phyloP scores from a whole-genome alignment of 2,329 filamentous ascomycete genomes.

The Xylariales sp. region DNA sequence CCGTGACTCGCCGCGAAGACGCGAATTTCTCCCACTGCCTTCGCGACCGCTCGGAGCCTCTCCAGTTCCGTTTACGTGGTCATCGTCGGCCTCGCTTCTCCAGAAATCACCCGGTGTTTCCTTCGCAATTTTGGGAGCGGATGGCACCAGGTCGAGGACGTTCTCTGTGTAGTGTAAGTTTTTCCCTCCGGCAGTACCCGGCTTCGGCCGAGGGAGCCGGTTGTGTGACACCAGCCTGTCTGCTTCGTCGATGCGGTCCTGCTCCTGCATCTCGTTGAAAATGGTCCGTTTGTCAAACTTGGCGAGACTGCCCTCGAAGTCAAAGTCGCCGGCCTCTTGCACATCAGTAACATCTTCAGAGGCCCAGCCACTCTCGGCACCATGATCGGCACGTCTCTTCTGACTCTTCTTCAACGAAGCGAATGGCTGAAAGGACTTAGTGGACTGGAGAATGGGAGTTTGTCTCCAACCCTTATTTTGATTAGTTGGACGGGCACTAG shows the following conservation, averaged over 20 bases:
- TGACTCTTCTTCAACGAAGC: slow-evolving; percentile 67
- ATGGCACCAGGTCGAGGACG: slow-evolving; percentile 74
- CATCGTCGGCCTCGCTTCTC: slow-evolving; percentile 80
- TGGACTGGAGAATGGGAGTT: slow-evolving; percentile 70
- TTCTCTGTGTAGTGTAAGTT: slow-evolving; percentile 94
- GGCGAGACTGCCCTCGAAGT: slow-evolving; percentile 88
- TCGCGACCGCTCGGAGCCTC: slow-evolving; percentile 64
- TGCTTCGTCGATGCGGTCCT: slow-evolving; percentile 89
- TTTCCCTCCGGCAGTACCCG: slow-evolving; percentile 82
- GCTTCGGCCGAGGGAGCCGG: slow-evolving; percentile 68
- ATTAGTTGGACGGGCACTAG: slow-evolving; percentile 40
- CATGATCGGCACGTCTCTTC: slow-evolving; percentile 55
- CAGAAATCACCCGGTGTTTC: slow-evolving; percentile 66
- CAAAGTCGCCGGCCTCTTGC: slow-evolving; percentile 92
- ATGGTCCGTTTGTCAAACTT: slow-evolving; percentile 95
- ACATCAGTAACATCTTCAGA: slow-evolving; percentile 96
- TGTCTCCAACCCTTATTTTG: slow-evolving; percentile 68
- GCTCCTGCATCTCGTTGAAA: slow-evolving; percentile 90
- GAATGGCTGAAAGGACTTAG: slow-evolving; percentile 72
- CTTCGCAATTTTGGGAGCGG: slow-evolving; percentile 50
- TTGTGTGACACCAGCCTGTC: slow-evolving; percentile 94
- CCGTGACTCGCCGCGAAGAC: slow-evolving; percentile 65
- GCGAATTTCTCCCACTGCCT: slow-evolving; percentile 62
- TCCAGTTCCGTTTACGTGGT: slow-evolving; percentile 56
- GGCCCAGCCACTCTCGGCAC: slow-evolving; percentile 83